Evolutionary conservation across 164 flowering plant genomes (phyloP).

Genomic region (Liquidambar formosana): DNA sequence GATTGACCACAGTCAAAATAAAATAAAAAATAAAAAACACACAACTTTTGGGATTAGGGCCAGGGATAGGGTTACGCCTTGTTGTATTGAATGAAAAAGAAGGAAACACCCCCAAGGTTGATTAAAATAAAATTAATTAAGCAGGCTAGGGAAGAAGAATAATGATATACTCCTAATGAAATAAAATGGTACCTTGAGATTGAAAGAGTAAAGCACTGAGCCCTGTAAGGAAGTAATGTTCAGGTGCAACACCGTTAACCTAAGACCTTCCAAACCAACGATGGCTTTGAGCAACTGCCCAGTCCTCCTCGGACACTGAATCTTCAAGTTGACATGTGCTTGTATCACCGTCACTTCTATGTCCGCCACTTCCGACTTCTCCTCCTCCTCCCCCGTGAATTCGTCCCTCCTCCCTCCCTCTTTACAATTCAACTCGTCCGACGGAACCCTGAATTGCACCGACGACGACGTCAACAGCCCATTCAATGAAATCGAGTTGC

Average conservation of each 20-base stretch:
- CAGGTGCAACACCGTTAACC: conserved; percentile 58
- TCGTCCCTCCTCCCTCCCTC: conserved; percentile 6
- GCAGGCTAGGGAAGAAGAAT: no score
- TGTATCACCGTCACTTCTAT: conserved; percentile 52
- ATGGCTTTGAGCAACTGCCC: conserved; percentile 51
- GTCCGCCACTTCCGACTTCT: conserved; percentile 32
- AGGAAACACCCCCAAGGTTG: background rate
- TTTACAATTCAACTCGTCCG: background rate
- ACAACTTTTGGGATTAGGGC: background rate
- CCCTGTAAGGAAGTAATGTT: conserved; percentile 43
- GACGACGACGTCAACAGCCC: conserved; percentile 23
- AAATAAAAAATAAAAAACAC: background rate
- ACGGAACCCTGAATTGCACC: background rate
- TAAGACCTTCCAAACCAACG: conserved; percentile 54
- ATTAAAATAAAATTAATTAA: no score
- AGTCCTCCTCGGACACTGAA: conserved; percentile 38
- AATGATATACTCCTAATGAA: background rate
- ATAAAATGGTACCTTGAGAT: conserved; percentile 49
- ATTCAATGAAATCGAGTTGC: conserved; percentile 19
- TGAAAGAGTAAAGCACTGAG: conserved; percentile 56
- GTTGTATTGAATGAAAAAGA: background rate
- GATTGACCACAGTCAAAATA: background rate
- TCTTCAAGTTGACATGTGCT: conserved; percentile 58
- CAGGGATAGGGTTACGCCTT: background rate
- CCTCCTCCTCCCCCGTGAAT: conserved; percentile 22